These are phyloP conservation scores for Halophytophthora polymorphica DNA, from an alignment of 352 stramenopile species.

Conservation along the genomic window DNA sequence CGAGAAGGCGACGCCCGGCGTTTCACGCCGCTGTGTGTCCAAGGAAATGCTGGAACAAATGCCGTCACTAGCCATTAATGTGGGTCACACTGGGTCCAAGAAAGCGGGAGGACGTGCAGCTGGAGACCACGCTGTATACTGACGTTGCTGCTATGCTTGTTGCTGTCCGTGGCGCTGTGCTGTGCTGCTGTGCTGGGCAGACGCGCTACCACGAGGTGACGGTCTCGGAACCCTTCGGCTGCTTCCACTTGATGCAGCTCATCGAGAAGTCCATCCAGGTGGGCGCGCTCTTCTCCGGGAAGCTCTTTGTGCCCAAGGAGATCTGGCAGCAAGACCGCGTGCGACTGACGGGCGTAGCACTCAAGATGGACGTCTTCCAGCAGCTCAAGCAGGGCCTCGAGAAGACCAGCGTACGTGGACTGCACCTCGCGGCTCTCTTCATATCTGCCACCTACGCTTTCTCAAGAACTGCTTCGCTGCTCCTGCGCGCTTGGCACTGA, in stretches of 20 bases:
- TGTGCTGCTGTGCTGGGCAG: constrained; percentile 19
- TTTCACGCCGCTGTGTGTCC: constrained; percentile 49
- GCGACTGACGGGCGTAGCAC: constrained; percentile 46
- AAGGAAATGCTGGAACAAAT: constrained; percentile 73
- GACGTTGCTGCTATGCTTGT: neutral
- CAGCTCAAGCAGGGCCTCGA: constrained; percentile 66
- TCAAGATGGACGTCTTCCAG: constrained; percentile 68
- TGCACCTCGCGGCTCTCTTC: too few relatives aligned
- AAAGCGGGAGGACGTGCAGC: too few relatives aligned
- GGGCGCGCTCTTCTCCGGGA: constrained; percentile 65
- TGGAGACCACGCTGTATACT: neutral
- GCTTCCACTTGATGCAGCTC: constrained; percentile 80
- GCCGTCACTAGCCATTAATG: constrained; percentile 58
- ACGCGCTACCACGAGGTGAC: constrained; percentile 56
- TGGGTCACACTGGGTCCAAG: constrained; percentile 17
- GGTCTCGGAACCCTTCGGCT: constrained; percentile 53
- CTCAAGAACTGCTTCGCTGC: neutral
- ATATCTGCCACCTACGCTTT: too few relatives aligned
- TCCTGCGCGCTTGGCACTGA: neutral
- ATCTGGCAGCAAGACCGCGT: constrained; percentile 80
- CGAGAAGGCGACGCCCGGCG: constrained; percentile 26
- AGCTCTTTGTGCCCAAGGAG: constrained; percentile 74
- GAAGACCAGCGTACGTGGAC: constrained; percentile 61
- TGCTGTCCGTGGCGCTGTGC: neutral
- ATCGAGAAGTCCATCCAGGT: constrained; percentile 80